These are phyloP conservation scores for Monilinia vaccinii-corymbosi DNA, from an alignment of 2,329 filamentous ascomycete species.

Conservation along the genomic window DNA sequence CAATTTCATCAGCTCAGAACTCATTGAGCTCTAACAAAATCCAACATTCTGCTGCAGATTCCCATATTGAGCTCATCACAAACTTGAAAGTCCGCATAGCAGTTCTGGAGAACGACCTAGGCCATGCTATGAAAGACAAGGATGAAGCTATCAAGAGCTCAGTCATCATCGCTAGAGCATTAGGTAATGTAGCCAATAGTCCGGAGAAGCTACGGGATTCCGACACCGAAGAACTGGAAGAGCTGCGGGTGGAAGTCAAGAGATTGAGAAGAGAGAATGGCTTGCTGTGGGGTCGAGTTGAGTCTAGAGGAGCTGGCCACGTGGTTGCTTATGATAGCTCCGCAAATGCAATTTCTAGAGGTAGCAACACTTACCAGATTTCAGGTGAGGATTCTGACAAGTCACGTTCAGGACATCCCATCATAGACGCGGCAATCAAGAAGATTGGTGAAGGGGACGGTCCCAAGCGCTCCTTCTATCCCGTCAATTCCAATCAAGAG, in stretches of 20 bases:
- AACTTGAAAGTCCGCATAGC: slow-evolving; percentile 17
- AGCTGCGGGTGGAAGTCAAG: slow-evolving; percentile 17
- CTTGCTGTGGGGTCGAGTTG: slow-evolving; percentile 6
- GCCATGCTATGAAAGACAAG: slow-evolving; percentile 15
- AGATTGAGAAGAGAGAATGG: slow-evolving; percentile 16
- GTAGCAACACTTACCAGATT: background rate
- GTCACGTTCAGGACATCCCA: background rate
- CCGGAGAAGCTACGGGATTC: background rate
- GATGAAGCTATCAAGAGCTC: slow-evolving; percentile 13
- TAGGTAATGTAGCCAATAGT: background rate
- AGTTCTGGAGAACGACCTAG: slow-evolving; percentile 22
- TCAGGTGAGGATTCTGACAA: background rate
- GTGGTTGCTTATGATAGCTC: background rate
- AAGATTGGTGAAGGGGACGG: background rate
- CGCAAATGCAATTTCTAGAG: background rate
- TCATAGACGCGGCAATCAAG: background rate
- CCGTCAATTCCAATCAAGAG: background rate
- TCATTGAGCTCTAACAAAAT: slow-evolving; percentile 55
- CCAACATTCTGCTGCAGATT: slow-evolving; percentile 47
- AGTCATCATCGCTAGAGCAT: slow-evolving; percentile 11
- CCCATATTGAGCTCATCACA: slow-evolving; percentile 4
- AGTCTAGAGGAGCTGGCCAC: background rate
- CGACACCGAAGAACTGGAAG: slow-evolving; percentile 4
- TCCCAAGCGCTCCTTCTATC: background rate
- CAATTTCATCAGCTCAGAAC: background rate